Evolutionary conservation across 306 rosid genomes (phyloP), one percentile per base, ranked within the genome.

Genomic region (Boehmeria nivea): DNA sequence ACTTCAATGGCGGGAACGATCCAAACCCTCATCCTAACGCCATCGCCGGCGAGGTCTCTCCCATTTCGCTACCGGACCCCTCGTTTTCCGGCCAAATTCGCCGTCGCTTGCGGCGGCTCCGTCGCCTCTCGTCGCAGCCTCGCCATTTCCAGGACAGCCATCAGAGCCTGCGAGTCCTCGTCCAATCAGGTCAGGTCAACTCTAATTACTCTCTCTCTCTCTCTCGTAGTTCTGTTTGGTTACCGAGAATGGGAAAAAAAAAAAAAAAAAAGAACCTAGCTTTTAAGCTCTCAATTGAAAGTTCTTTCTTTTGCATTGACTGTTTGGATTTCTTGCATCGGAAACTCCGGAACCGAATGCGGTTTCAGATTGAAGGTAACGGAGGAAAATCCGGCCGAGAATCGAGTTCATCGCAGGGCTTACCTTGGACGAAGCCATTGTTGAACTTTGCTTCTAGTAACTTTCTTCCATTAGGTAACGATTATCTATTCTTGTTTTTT

Each of bases 391-490:
- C 55, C 22, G 53, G 7, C 43, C 43, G 23, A 11, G 61, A 33
- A 27, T 66, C 62, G 34, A 67, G 47, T 36, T 59, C 57, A 38
- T 64, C 56, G 6, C 76, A 66, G 28, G 67, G 64, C 61, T 65
- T 66, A 16, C 70, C 20, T 61, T 86, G 87, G 97, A 62, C 33
- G 36, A 71, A 78, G 47, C 78, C 83, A 6, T 65, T 86, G 46
- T 60, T 75, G 48, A 80, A 50, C 63, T 83, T 90, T 56, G 84
- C 68, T 17, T 74, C 80, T 17, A 64, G 71, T 38, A 90, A 86
- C 64, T 51, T 86, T 72, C 81, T 86, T 71, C 88, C 97, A 5
- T 57, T 90, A 60, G 95, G 97, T 90, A 64, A 55, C 46, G 19
- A 47, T 60, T 3, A 5, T 40, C 15, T 14, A 40, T 12, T 10